Conservation (phyloP, 2,329 filamentous ascomycete genomes). For the Sporothrix dimorphospora region DNA sequence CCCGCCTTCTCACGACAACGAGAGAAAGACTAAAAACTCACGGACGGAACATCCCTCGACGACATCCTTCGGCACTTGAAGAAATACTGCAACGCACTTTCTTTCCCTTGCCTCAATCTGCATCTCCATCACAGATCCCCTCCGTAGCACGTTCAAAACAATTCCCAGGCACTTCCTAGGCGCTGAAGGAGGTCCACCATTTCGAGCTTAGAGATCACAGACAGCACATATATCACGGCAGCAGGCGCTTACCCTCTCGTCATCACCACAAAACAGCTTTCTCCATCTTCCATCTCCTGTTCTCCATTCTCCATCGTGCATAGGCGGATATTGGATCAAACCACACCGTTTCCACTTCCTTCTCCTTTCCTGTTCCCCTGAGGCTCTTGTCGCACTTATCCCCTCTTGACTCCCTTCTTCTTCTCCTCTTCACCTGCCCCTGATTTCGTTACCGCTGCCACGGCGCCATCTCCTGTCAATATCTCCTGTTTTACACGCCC, state of each 20-base stretch:
- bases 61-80: conserved; percentile 9
- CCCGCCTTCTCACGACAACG: background rate
- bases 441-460: conserved; percentile 16
- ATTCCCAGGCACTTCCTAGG: background rate
- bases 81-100: background rate
- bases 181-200: background rate
- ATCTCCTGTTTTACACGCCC: conserved; percentile 21
- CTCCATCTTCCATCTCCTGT: background rate
- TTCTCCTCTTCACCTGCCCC: conserved; percentile 4
- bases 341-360: conserved; percentile 6
- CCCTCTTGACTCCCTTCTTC: background rate
- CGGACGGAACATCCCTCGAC: background rate
- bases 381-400: conserved; percentile 8
- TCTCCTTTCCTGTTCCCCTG: conserved; percentile 13
- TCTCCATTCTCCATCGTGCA: background rate
- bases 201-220: background rate
- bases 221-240: conserved; percentile 26
- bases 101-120: background rate
- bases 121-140: conserved; percentile 16
- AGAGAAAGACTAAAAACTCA: background rate
- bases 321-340: conserved; percentile 18
- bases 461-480: conserved; percentile 20
- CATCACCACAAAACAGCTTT: background rate
- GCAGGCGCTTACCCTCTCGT: conserved; percentile 25
- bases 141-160: conserved; percentile 15